These are phyloP conservation scores for Metschnikowia chrysomelidarum DNA, from an alignment of 805 yeast species.

Conservation along the genomic window DNA sequence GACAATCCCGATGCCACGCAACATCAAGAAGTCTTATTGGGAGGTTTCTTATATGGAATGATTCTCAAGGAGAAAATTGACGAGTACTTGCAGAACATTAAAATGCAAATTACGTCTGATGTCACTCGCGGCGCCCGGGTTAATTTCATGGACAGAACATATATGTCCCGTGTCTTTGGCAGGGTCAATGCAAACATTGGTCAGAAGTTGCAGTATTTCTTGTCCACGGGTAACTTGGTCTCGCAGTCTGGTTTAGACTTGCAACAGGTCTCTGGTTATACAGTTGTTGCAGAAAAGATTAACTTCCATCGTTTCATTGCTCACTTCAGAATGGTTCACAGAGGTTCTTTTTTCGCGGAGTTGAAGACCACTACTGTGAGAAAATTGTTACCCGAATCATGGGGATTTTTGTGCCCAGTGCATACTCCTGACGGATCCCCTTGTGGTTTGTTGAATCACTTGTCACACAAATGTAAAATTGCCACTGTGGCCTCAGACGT, in stretches of 20 bases:
- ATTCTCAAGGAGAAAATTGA: constrained; percentile 94
- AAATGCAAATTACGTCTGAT: constrained; percentile 74
- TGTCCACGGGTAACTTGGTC: constrained; percentile 95
- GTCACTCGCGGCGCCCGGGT: constrained; percentile 77
- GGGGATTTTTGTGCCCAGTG: constrained; percentile 99
- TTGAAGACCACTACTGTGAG: constrained; percentile 96
- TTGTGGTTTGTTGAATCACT: constrained; percentile 95
- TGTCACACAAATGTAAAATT: constrained; percentile 90
- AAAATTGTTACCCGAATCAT: constrained; percentile 92
- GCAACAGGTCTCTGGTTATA: constrained; percentile 97
- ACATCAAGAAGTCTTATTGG: constrained; percentile 94
- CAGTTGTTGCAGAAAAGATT: constrained; percentile 98
- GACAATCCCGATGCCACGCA: constrained; percentile 99
- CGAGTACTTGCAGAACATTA: constrained; percentile 77
- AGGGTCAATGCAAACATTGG: constrained; percentile 93
- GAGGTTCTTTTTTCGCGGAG: constrained; percentile 99
- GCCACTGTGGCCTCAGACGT: constrained; percentile 77
- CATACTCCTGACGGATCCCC: constrained; percentile 99
- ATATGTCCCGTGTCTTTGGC: constrained; percentile 73
- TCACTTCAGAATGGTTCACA: constrained; percentile 99
- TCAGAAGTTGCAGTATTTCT: constrained; percentile 86
- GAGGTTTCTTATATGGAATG: constrained; percentile 97
- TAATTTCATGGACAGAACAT: constrained; percentile 79
- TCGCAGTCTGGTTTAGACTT: constrained; percentile 96
- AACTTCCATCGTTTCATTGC: constrained; percentile 95